A percentile compares a stretch with the other conserved stretches of the same genome.
Conservation (phyloP, 2,329 filamentous ascomycete genomes). For the Remersonia thermophila region DNA sequence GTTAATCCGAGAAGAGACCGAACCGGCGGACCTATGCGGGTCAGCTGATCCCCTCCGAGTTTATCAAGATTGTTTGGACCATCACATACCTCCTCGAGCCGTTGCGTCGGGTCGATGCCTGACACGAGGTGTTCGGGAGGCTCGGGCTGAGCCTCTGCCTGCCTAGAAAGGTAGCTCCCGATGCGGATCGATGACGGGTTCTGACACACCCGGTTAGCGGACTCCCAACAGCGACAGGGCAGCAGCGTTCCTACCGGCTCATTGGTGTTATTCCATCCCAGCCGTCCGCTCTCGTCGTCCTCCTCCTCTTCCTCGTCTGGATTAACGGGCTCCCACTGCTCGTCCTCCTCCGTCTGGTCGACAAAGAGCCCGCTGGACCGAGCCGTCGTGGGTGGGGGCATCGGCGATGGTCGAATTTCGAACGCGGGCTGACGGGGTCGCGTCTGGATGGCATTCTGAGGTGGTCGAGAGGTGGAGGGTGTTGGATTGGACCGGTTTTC, state of each 20-base stretch:
- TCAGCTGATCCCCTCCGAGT: too few species aligned
- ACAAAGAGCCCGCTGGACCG: slow-evolving; percentile 53
- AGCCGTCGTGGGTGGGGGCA: slow-evolving; percentile 24
- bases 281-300: slow-evolving; percentile 51
- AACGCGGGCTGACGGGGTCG: slow-evolving; percentile 22
- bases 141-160: slow-evolving; percentile 8
- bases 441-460: slow-evolving; percentile 28
- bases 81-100: slow-evolving; percentile 51
- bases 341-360: slow-evolving; percentile 51
- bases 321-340: slow-evolving; percentile 58
- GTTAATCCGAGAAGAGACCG: slow-evolving; percentile 22
- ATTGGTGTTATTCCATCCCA: slow-evolving; percentile 63
- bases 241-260: slow-evolving; percentile 36
- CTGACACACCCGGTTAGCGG: slow-evolving; percentile 26
- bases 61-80: not conserved
- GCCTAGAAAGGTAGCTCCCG: slow-evolving; percentile 25
- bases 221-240: too few species aligned
- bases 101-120: slow-evolving; percentile 59
- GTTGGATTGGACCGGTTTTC: slow-evolving; percentile 21
- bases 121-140: slow-evolving; percentile 15
- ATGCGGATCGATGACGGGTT: slow-evolving; percentile 32
- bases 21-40: slow-evolving; percentile 20
- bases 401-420: slow-evolving; percentile 29
- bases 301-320: slow-evolving; percentile 45
- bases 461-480: slow-evolving; percentile 23